These are phyloP conservation scores for Trichaptum fuscoviolaceum DNA, from an alignment of 768 basidiomycete genomes.

Conservation along the genomic window DNA sequence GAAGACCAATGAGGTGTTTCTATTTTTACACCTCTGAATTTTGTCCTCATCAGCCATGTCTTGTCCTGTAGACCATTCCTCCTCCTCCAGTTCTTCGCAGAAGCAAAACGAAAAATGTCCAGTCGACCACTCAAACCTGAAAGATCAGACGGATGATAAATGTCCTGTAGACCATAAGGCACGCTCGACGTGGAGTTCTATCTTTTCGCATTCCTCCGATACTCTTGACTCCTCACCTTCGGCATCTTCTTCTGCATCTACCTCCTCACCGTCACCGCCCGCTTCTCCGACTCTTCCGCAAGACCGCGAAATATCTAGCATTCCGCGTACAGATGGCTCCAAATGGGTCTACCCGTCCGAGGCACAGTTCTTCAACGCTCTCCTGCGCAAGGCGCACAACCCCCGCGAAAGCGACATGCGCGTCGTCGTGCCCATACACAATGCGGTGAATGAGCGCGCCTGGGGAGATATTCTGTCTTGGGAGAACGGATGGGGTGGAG, in stretches of 20 bases:
- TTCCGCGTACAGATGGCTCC: constrained; percentile 64
- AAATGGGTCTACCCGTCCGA: constrained; percentile 99
- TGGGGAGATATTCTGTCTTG: constrained; percentile 81
- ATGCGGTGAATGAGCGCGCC: constrained; percentile 94
- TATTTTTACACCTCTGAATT: background rate
- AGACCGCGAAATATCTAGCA: constrained; percentile 81
- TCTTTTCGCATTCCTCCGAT: constrained; percentile 16
- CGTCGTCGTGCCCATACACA: constrained; percentile 96
- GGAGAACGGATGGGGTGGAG: constrained; percentile 78
- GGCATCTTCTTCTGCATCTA: background rate
- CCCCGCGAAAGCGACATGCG: constrained; percentile 88
- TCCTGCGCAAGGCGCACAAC: constrained; percentile 90
- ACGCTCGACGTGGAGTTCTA: constrained; percentile 37
- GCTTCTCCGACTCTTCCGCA: constrained; percentile 43
- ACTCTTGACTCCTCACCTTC: background rate
- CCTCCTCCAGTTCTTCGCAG: constrained; percentile 4
- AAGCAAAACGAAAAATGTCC: constrained; percentile 36
- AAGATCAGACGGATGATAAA: constrained; percentile 21
- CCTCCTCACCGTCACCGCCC: background rate
- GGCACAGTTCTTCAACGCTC: constrained; percentile 97
- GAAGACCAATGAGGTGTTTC: background rate
- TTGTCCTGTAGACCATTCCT: constrained; percentile 29
- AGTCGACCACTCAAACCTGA: constrained; percentile 35
- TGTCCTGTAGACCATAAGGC: constrained; percentile 68
- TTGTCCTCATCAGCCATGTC: constrained; percentile 5